Conservation (phyloP, 2,329 filamentous ascomycete genomes). For the Pseudogymnoascus sp. region DNA sequence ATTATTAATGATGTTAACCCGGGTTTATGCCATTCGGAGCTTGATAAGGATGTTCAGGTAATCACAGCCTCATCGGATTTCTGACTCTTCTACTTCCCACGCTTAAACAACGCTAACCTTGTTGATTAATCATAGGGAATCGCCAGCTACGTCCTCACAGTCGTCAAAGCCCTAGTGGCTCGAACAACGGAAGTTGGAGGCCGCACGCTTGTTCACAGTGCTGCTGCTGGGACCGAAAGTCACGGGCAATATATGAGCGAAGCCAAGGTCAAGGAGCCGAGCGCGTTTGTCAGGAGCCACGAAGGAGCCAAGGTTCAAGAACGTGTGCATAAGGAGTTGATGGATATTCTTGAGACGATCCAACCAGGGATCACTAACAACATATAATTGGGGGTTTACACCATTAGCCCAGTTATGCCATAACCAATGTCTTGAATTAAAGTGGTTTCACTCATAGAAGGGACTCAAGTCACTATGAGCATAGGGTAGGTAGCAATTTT, state of each 20-base stretch:
- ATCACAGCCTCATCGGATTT: neutral
- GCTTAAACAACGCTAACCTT: conserved; percentile 19
- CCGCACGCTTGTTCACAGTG: conserved; percentile 27
- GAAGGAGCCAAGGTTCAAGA: conserved; percentile 31
- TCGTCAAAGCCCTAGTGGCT: conserved; percentile 21
- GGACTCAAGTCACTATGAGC: no score
- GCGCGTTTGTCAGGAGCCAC: conserved; percentile 29
- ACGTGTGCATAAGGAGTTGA: conserved; percentile 36
- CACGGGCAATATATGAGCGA: conserved; percentile 24
- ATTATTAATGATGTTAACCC: conserved; percentile 29
- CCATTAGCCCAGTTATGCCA: no score
- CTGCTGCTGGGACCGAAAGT: conserved; percentile 22
- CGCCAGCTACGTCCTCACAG: neutral
- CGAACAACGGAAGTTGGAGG: conserved; percentile 29
- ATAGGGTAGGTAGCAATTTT: no score
- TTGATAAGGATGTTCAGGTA: conserved; percentile 12
- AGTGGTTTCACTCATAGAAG: no score
- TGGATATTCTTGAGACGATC: conserved; percentile 35
- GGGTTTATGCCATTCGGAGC: conserved; percentile 28
- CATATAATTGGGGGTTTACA: conserved; percentile 23
- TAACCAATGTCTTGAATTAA: no score
- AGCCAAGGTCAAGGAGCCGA: conserved; percentile 22
- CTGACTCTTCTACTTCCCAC: neutral
- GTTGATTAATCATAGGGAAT: conserved; percentile 10
- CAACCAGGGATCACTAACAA: conserved; percentile 32